These are phyloP conservation scores for Jatropha podagrica DNA, from an alignment of 441 rosid genomes.

Conservation along the genomic window DNA sequence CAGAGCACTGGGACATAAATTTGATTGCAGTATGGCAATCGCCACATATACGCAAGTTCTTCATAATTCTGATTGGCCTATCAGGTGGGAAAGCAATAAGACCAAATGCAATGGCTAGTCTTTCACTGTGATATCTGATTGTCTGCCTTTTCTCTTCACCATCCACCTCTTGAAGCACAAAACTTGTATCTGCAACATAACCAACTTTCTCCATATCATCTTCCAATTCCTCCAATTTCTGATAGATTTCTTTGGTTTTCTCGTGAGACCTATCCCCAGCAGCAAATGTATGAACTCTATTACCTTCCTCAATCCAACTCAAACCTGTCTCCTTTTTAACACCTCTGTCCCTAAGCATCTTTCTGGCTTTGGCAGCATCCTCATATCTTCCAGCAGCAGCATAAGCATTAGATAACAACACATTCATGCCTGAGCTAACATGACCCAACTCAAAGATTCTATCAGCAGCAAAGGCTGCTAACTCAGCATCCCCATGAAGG, in stretches of 20 bases:
- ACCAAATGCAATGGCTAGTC: slow-evolving; percentile 82
- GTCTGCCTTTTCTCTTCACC: slow-evolving; percentile 63
- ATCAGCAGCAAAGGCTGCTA: slow-evolving; percentile 81
- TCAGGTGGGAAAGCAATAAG: slow-evolving; percentile 53
- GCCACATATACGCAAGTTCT: slow-evolving; percentile 83
- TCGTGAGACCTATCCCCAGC: slow-evolving; percentile 65
- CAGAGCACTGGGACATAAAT: slow-evolving; percentile 64
- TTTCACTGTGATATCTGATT: slow-evolving; percentile 79
- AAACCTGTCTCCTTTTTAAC: slow-evolving; percentile 82
- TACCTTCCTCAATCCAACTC: slow-evolving; percentile 94
- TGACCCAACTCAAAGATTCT: slow-evolving; percentile 60
- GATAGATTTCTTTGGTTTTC: slow-evolving; percentile 56
- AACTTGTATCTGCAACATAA: slow-evolving; percentile 78
- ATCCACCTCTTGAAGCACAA: slow-evolving; percentile 66
- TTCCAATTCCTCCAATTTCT: slow-evolving; percentile 69
- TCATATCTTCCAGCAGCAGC: slow-evolving; percentile 87
- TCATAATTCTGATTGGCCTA: slow-evolving; percentile 73
- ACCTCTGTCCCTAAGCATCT: slow-evolving; percentile 74
- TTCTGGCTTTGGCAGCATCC: slow-evolving; percentile 81
- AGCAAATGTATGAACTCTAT: slow-evolving; percentile 75
- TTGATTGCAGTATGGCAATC: slow-evolving; percentile 86
- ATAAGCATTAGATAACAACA: slow-evolving; percentile 71
- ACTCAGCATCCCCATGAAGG: slow-evolving; percentile 61
- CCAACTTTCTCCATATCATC: slow-evolving; percentile 81
- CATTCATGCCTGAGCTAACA: slow-evolving; percentile 67